phyloP scores from a whole-genome alignment of 2,329 filamentous ascomycete species.

The Myotisia sp. region DNA sequence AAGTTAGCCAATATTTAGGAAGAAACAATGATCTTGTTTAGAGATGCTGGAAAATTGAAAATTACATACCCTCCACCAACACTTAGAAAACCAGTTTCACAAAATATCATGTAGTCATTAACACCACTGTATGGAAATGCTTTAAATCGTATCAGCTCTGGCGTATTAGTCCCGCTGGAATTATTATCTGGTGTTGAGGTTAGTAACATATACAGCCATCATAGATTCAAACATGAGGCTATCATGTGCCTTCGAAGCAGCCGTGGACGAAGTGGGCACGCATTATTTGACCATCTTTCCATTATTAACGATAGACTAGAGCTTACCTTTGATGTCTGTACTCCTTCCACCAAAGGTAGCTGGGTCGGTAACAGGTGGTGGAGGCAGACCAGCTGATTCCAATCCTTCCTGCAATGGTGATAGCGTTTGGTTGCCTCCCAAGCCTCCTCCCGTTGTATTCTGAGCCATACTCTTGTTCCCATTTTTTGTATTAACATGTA shows the following conservation, averaged over 20 bases:
- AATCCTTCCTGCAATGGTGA: constrained; percentile 27
- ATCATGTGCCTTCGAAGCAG: no score
- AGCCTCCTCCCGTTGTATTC: not conserved
- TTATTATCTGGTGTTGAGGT: constrained; percentile 17
- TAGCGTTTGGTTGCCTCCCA: not conserved
- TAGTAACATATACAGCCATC: constrained; percentile 8
- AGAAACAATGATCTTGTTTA: not conserved
- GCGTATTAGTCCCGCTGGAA: constrained; percentile 40
- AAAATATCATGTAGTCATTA: constrained; percentile 94
- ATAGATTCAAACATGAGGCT: constrained; percentile 8
- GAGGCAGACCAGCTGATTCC: constrained; percentile 46
- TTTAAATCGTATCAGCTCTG: constrained; percentile 80
- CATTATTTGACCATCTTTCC: no score
- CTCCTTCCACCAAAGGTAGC: constrained; percentile 43
- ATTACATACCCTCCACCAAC: constrained; percentile 57
- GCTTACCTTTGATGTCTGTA: constrained; percentile 40
- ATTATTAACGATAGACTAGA: constrained; percentile 13
- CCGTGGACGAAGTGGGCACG: no score
- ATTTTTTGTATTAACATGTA: constrained; percentile 11
- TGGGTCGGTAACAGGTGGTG: constrained; percentile 54
- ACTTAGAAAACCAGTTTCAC: constrained; percentile 70
- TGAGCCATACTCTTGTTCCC: constrained; percentile 3
- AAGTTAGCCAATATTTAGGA: not conserved
- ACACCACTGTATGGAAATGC: constrained; percentile 91
- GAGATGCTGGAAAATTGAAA: not conserved